These are phyloP conservation scores for Cryptosporidium viatorum DNA, from an alignment of 169 alveolate species.

Conservation along the genomic window DNA sequence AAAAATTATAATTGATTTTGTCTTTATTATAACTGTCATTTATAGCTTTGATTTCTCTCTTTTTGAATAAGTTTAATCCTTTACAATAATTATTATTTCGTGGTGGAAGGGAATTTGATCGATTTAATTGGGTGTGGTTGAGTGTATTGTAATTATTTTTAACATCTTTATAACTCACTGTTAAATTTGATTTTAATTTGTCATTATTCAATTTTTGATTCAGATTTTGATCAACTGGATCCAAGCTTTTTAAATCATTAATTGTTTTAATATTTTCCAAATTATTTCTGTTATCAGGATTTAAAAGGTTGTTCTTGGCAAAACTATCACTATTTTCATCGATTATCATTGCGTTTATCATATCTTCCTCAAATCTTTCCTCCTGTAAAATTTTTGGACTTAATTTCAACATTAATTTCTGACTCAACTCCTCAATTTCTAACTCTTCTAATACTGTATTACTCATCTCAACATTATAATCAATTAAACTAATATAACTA, in stretches of 20 bases:
- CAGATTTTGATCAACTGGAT: not conserved
- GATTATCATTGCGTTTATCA: not conserved
- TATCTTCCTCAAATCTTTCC: not conserved
- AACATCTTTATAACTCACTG: not conserved
- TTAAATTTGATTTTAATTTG: not conserved
- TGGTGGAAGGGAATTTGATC: slow-evolving; percentile 3
- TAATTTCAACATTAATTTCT: slow-evolving; percentile 38
- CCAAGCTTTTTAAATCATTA: not conserved
- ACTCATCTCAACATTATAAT: not conserved
- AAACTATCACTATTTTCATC: not conserved
- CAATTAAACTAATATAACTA: not conserved
- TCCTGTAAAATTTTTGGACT: not conserved
- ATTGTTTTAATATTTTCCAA: not conserved
- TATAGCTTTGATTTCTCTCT: not conserved
- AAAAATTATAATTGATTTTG: not conserved
- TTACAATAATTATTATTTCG: not conserved
- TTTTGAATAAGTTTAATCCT: not conserved
- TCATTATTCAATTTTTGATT: not conserved
- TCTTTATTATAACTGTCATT: not conserved
- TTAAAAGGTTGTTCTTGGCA: not conserved
- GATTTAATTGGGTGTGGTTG: not conserved
- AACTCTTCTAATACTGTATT: slow-evolving; percentile 1
- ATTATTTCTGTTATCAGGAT: not conserved
- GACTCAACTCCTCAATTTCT: slow-evolving; percentile 35
- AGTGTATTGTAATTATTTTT: not conserved